Evolutionary conservation across 495 filamentous ascomycete genomes (phyloP), one percentile per base, ranked within the genome.

Genomic region (Lasiosphaeria miniovina): DNA sequence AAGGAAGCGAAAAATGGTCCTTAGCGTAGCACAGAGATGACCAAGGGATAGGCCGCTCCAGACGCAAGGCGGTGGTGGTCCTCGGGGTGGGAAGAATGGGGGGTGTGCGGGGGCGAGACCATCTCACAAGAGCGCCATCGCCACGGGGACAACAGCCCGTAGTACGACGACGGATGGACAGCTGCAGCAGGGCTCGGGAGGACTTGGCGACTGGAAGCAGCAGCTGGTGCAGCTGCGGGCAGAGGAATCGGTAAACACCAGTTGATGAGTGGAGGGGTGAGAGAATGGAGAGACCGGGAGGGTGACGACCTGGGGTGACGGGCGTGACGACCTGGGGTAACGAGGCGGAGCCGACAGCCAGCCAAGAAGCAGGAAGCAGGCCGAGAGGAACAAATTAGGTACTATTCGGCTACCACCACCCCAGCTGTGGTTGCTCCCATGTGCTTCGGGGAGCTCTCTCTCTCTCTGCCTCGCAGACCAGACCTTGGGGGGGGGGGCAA

Each of bases 71-170:
- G 66, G 55, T 5, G 43, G 66, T 68, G 68, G 65, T 68, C 58
- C 65, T 64, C 65, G 64, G 61, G 64, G 57, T 58, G 67, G 68
- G 66, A 62, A 62, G 24, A 24, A 24, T 24, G 24, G 24, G 24
- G 52, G 55, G 64, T 60, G 66, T 66, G 68, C 66, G 70, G 70
- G 71, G 70, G 66, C 70, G 68, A 64, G 65, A 71, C 61, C 62
- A 58, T 65, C 67, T 73, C 69, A 73, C 58, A 63, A 52, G 51
- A 60, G 57, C 60, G 58, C 67, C 71, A 73, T 71, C 55, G 60
- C 58, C 66, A 62, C 52, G 52, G 64, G 56, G 52, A 59, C 57
- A 45, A 51, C 49, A 51, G 53, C 48, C 61, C 35, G 61, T 45
- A 55, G 24, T 24, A 24, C 24, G 24, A n/a, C 38, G 48, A 61